Percentiles rank a stretch among this genome's conserved stretches.
Conservation (phyloP, 2,329 filamentous ascomycete genomes). For the Trichoderma breve region DNA sequence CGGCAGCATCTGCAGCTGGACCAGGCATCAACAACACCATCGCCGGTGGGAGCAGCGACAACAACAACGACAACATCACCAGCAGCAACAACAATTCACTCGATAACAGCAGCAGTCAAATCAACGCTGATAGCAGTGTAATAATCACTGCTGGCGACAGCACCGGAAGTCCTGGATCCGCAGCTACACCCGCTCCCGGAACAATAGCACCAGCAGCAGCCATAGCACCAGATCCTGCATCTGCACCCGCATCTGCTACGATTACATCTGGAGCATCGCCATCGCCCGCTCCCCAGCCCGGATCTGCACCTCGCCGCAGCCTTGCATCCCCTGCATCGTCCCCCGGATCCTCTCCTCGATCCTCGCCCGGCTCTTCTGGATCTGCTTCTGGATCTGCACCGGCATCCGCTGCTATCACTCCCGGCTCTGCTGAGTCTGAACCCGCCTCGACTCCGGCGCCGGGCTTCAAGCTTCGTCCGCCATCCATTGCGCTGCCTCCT, state of each 20-base stretch:
- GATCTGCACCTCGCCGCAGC: neutral
- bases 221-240: neutral
- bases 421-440: neutral
- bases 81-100: neutral
- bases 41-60: neutral
- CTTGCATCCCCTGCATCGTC: neutral
- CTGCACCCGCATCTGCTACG: neutral
- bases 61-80: neutral
- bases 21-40: neutral
- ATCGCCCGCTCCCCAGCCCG: neutral
- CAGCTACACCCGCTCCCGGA: neutral
- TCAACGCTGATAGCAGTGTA: neutral
- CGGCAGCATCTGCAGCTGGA: neutral
- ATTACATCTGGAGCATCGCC: neutral
- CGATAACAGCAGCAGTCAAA: neutral
- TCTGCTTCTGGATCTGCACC: neutral
- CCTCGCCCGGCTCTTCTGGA: neutral
- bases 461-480: constrained; percentile 9
- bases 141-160: neutral
- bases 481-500: constrained; percentile 42
- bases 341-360: neutral
- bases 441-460: constrained; percentile 20
- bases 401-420: neutral
- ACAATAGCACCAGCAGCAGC: neutral
- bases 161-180: neutral